phyloP scores from a whole-genome alignment of 2,329 filamentous ascomycete species.

The Ceratocystis alfenasii region DNA sequence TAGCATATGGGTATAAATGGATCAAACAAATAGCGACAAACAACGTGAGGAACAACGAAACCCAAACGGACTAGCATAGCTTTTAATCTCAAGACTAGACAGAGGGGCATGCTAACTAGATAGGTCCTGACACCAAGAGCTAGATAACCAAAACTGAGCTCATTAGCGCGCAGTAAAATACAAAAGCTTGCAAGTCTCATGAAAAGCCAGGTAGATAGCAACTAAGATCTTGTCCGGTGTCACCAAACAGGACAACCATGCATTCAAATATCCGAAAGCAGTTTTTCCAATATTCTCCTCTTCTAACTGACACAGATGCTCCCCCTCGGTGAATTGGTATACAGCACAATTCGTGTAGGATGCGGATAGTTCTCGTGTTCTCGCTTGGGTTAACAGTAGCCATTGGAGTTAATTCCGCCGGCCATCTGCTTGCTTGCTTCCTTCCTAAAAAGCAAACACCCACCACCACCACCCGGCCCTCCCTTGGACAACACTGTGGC shows the following conservation, averaged over 20 bases:
- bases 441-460: neutral
- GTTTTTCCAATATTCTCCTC: constrained; percentile 1
- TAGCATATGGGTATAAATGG: neutral
- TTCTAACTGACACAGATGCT: neutral
- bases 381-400: neutral
- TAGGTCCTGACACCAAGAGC: neutral
- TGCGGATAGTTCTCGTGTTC: neutral
- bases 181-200: neutral
- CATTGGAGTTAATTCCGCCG: neutral
- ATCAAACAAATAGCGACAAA: neutral
- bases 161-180: neutral
- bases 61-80: neutral
- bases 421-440: neutral
- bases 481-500: neutral
- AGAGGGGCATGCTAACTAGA: neutral
- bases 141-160: neutral
- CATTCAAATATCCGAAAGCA: neutral
- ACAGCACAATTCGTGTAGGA: neutral
- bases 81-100: constrained; percentile 3
- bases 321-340: too few species aligned
- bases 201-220: neutral
- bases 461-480: neutral
- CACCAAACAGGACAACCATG: neutral
- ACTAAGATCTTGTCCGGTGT: neutral
- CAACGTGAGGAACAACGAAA: neutral